Evolutionary conservation across 2,329 filamentous ascomycete species (phyloP).

Genomic region (Rachicladosporium sp.): DNA sequence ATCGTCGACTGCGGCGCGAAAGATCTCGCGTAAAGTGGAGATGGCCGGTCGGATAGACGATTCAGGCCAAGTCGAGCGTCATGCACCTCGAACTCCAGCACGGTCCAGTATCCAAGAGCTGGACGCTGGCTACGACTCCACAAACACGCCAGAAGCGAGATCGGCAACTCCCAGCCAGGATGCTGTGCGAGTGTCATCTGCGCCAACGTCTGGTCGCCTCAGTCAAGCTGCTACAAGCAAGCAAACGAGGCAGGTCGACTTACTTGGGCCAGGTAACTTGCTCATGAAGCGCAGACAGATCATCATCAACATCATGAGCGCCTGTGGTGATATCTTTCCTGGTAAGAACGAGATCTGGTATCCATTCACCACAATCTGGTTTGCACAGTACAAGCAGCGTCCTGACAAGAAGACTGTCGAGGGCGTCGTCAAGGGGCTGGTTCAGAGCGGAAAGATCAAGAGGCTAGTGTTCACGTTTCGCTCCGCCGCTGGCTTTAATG

Average conservation of each 20-base stretch:
- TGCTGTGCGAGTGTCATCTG: not conserved
- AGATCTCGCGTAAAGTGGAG: too few relatives aligned
- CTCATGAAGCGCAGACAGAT: constrained; percentile 35
- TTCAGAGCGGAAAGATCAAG: constrained; percentile 39
- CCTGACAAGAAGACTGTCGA: constrained; percentile 43
- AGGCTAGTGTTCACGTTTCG: constrained; percentile 41
- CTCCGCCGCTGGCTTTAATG: constrained; percentile 34
- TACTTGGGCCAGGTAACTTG: not conserved
- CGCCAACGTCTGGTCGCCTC: too few relatives aligned
- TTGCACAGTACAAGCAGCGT: constrained; percentile 29
- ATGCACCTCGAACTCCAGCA: too few relatives aligned
- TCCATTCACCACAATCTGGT: constrained; percentile 43
- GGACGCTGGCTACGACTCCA: not conserved
- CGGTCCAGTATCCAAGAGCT: constrained; percentile 8
- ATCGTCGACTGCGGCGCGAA: too few relatives aligned
- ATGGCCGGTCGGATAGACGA: too few relatives aligned
- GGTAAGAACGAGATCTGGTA: constrained; percentile 42
- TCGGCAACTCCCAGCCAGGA: not conserved
- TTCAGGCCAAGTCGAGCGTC: too few relatives aligned
- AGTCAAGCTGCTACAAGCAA: too few relatives aligned
- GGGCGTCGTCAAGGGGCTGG: constrained; percentile 36
- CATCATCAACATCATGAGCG: constrained; percentile 42
- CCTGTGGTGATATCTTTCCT: constrained; percentile 44
- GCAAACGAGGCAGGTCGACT: too few relatives aligned
- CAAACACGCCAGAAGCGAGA: not conserved